Percentiles rank a stretch among this genome's conserved stretches.
Conservation (phyloP, 306 rosid species). For the Malus fusca region DNA sequence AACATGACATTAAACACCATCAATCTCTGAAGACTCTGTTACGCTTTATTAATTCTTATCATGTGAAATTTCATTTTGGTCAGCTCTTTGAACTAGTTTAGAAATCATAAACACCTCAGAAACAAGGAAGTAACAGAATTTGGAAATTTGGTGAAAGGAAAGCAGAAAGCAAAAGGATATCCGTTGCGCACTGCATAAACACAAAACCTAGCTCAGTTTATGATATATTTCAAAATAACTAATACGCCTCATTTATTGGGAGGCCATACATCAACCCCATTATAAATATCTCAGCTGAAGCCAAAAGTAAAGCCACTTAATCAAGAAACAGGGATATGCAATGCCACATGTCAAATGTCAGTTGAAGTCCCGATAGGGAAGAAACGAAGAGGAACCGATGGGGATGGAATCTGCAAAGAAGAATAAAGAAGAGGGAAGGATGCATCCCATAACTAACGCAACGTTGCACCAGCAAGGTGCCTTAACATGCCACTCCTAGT, state of each 20-base stretch:
- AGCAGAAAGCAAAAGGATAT: neutral
- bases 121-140: neutral
- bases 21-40: neutral
- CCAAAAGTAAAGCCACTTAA: neutral
- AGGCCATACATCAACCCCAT: neutral
- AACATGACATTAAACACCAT: neutral
- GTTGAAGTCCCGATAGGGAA: neutral
- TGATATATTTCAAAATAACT: neutral
- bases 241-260: neutral
- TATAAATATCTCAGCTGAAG: neutral
- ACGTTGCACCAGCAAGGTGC: neutral
- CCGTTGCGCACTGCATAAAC: neutral
- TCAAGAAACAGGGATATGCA: neutral
- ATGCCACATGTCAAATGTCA: neutral
- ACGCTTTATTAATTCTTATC: neutral
- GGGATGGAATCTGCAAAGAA: neutral
- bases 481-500: neutral
- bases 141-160: neutral
- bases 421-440: neutral
- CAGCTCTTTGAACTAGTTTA: neutral
- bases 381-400: neutral
- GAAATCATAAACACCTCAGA: neutral
- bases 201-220: neutral
- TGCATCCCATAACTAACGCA: neutral
- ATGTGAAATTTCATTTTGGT: neutral